Evolutionary conservation across 2,329 filamentous ascomycete genomes (phyloP).

Genomic region (Diaporthe citri): DNA sequence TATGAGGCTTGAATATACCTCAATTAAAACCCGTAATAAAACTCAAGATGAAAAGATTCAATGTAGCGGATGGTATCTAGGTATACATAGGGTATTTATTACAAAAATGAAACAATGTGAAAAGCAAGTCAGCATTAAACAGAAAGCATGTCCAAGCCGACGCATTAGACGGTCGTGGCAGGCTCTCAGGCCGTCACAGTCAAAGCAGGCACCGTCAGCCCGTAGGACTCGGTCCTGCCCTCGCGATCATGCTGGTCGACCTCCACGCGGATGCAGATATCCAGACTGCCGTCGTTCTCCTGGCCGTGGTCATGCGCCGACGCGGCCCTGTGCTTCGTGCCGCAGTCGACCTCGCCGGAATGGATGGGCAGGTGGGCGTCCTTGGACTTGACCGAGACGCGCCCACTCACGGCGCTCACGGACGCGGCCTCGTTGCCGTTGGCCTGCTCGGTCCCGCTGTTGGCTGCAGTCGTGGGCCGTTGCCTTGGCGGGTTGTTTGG

Average conservation of each 20-base stretch:
- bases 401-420: slow-evolving; percentile 20
- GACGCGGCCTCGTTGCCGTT: slow-evolving; percentile 29
- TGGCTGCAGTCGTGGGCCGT: slow-evolving; percentile 35
- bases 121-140: neutral
- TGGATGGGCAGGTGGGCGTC: slow-evolving; percentile 81
- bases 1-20: neutral
- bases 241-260: slow-evolving; percentile 84
- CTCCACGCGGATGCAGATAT: slow-evolving; percentile 89
- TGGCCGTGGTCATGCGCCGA: slow-evolving; percentile 64
- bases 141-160: neutral
- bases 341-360: slow-evolving; percentile 81
- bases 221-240: slow-evolving; percentile 85
- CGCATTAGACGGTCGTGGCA: neutral
- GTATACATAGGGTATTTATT: slow-evolving; percentile 29
- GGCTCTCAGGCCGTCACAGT: neutral
- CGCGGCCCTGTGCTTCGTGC: slow-evolving; percentile 82
- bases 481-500: slow-evolving; percentile 59
- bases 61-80: slow-evolving; percentile 27
- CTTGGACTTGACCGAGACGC: slow-evolving; percentile 32
- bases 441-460: slow-evolving; percentile 28
- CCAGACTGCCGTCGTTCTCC: slow-evolving; percentile 73
- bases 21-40: neutral
- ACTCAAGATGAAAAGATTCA: neutral
- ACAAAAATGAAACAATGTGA: neutral
- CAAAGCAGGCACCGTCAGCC: slow-evolving; percentile 85